Evolutionary conservation across 352 stramenopile genomes (phyloP).

Genomic region (Globisporangium apiculatum): DNA sequence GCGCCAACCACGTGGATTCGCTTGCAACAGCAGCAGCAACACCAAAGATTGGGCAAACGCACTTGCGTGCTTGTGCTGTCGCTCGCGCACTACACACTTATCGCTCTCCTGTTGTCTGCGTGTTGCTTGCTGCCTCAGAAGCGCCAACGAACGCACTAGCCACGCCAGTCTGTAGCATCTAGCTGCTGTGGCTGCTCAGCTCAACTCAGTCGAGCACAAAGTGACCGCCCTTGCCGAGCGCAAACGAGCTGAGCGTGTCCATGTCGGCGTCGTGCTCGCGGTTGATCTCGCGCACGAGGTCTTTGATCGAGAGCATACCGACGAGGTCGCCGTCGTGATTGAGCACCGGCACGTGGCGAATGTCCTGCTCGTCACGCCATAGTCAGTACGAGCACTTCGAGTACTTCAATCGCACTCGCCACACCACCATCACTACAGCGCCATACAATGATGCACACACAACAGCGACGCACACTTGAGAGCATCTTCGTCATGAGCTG

Average conservation of each 20-base stretch:
- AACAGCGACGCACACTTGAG: conserved; percentile 49
- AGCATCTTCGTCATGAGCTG: conserved; percentile 96
- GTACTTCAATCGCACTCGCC: background rate
- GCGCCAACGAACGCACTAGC: too few species aligned
- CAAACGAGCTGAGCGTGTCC: conserved; percentile 73
- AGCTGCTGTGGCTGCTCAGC: too few species aligned
- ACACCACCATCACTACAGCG: background rate
- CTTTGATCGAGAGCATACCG: conserved; percentile 94
- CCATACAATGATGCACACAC: background rate
- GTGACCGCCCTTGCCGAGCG: conserved; percentile 67
- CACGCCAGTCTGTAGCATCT: too few species aligned
- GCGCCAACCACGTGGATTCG: too few species aligned
- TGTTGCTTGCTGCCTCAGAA: too few species aligned
- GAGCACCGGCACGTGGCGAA: conserved; percentile 93
- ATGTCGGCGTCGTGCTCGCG: conserved; percentile 73
- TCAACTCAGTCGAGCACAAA: conserved; percentile 70
- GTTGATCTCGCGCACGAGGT: conserved; percentile 86
- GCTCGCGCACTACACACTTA: too few species aligned
- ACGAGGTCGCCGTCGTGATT: conserved; percentile 87
- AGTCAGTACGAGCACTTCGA: background rate
- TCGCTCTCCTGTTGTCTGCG: too few species aligned
- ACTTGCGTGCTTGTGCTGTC: too few species aligned
- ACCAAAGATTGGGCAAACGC: too few species aligned
- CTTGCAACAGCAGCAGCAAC: too few species aligned
- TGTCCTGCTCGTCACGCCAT: conserved; percentile 41